phyloP scores from a whole-genome alignment of 78 protist species.

The Tieghemostelium lacteum region DNA sequence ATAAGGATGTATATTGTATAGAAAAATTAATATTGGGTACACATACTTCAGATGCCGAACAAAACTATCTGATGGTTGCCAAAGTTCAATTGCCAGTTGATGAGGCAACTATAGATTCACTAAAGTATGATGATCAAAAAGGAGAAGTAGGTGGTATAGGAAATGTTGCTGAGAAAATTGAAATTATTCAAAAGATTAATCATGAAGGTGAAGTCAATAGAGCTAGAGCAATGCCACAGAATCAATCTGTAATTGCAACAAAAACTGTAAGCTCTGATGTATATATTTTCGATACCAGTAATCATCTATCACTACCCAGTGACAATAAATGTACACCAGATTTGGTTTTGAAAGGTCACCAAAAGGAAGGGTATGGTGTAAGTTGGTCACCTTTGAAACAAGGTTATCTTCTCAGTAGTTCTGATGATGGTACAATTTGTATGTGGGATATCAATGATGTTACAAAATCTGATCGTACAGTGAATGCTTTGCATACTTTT shows the following conservation, averaged over 20 bases:
- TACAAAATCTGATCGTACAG: conserved; percentile 24
- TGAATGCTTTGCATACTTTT: conserved; percentile 51
- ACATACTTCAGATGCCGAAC: conserved; percentile 96
- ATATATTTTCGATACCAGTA: conserved; percentile 91
- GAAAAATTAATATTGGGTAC: conserved; percentile 96
- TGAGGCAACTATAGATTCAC: conserved; percentile 80
- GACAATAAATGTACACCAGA: conserved; percentile 83
- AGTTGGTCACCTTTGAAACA: conserved; percentile 89
- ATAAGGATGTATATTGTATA: conserved; percentile 63
- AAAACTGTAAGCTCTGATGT: conserved; percentile 93
- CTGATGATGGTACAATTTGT: conserved; percentile 94
- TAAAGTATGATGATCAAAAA: conserved; percentile 86
- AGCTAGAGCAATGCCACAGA: conserved; percentile 96
- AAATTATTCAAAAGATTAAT: conserved; percentile 82
- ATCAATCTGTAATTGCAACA: conserved; percentile 94
- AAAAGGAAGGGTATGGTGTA: conserved; percentile 98
- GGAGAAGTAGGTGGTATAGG: conserved; percentile 87
- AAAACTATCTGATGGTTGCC: conserved; percentile 93
- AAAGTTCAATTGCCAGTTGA: conserved; percentile 91
- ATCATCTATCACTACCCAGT: conserved; percentile 88
- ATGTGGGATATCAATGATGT: conserved; percentile 91
- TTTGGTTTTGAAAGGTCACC: conserved; percentile 89
- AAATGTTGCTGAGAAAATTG: conserved; percentile 70
- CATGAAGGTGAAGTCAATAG: conserved; percentile 97
- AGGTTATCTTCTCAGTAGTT: conserved; percentile 88